Evolutionary conservation across 139 green algal species (phyloP).

Genomic region (Chlamydomonas schloesseri): DNA sequence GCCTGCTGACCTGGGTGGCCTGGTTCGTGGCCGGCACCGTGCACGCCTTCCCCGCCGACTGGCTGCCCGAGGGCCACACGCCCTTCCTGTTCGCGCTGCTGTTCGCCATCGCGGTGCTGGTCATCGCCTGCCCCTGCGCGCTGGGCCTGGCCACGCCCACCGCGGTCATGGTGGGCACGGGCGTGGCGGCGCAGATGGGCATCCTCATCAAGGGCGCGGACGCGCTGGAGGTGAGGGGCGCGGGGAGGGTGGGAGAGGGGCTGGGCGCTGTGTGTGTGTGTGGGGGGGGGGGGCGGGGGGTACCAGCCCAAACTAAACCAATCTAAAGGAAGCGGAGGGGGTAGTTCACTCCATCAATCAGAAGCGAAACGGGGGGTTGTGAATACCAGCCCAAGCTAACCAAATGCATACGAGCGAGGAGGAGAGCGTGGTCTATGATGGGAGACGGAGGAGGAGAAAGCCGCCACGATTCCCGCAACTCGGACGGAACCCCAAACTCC

Average conservation of each 20-base stretch:
- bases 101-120: conserved; percentile 96
- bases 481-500: no score
- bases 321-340: no score
- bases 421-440: no score
- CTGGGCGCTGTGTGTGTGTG: not conserved
- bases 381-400: no score
- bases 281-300: no score
- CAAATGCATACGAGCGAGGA: no score
- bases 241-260: not conserved
- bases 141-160: conserved; percentile 97
- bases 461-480: no score
- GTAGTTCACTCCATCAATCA: no score
- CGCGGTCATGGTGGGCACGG: conserved; percentile 97
- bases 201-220: conserved; percentile 95
- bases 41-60: conserved; percentile 58
- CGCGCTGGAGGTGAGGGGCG: conserved; percentile 45
- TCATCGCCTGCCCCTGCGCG: conserved; percentile 98
- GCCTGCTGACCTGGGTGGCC: conserved; percentile 78
- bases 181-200: conserved; percentile 82
- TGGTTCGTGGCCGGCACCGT: conserved; percentile 73
- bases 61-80: conserved; percentile 85
- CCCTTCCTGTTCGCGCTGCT: conserved; percentile 94
- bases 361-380: no score
- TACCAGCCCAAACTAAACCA: no score
- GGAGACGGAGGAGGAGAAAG: no score